A percentile compares a stretch with the other conserved stretches of the same genome.
Evolutionary conservation across 345 rosid genomes (phyloP).

Genomic region (Lepidium aucheri): DNA sequence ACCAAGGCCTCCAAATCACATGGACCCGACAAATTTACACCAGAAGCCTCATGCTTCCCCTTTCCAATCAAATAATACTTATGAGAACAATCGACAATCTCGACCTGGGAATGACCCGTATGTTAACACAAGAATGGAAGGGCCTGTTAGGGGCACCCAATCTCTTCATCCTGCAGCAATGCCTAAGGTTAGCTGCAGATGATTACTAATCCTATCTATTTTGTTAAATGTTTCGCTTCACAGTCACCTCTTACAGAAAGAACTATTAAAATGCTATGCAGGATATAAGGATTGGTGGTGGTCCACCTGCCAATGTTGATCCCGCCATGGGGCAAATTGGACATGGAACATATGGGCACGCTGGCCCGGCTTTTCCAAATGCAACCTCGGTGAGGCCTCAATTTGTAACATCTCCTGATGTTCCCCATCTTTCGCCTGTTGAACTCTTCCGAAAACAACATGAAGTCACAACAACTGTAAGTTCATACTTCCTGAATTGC

Average conservation of each 20-base stretch:
- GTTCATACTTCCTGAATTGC: conserved; percentile 20
- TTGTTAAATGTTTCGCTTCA: neutral
- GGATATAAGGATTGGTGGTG: conserved; percentile 48
- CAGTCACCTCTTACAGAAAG: neutral
- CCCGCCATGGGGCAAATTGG: conserved; percentile 37
- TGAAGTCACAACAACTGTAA: conserved; percentile 81
- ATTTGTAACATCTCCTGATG: conserved; percentile 39
- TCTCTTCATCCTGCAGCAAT: conserved; percentile 53
- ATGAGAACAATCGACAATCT: conserved; percentile 50
- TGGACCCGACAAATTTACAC: conserved; percentile 40
- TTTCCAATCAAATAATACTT: conserved; percentile 36
- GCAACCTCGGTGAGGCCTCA: conserved; percentile 42
- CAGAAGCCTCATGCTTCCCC: conserved; percentile 49
- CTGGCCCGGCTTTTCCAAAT: conserved; percentile 44
- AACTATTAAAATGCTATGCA: conserved; percentile 19
- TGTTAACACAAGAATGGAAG: conserved; percentile 44
- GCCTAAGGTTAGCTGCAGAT: conserved; percentile 40
- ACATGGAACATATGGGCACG: conserved; percentile 43
- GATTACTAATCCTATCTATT: neutral
- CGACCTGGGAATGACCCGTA: conserved; percentile 53
- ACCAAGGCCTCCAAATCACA: conserved; percentile 51
- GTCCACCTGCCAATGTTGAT: conserved; percentile 36
- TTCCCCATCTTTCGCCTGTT: conserved; percentile 45
- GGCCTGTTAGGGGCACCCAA: conserved; percentile 41
- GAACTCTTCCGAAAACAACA: conserved; percentile 74